These are phyloP conservation scores for Coemansia sp. DNA, from an alignment of 192 early-diverging fungal species.

Conservation along the genomic window DNA sequence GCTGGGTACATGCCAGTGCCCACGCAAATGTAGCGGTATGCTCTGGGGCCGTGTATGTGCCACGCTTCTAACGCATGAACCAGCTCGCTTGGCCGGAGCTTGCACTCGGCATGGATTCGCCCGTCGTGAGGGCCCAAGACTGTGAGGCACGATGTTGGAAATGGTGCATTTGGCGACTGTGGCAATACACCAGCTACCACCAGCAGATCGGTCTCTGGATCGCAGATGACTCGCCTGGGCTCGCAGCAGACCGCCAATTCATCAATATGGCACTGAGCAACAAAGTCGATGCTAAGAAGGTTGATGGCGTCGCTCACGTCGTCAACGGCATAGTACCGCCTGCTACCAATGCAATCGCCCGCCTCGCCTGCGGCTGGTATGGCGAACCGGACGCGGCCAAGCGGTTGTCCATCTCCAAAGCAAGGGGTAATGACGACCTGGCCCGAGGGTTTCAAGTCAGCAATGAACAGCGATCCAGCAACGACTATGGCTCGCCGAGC, in stretches of 20 bases:
- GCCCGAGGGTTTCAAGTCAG: background rate
- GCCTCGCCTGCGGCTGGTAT: background rate
- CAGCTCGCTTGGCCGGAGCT: conserved; percentile 20
- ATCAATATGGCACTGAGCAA: conserved; percentile 18
- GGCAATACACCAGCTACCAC: conserved; percentile 22
- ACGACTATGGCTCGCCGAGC: background rate
- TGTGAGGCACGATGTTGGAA: conserved; percentile 17
- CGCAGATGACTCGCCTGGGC: conserved; percentile 30
- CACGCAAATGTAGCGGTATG: conserved; percentile 45
- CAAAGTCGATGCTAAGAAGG: conserved; percentile 11
- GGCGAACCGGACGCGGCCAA: background rate
- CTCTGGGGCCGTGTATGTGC: conserved; percentile 32
- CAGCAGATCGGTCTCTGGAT: conserved; percentile 32
- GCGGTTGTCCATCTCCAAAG: background rate
- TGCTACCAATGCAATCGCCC: background rate
- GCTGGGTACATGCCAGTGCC: conserved; percentile 30
- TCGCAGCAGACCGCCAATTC: conserved; percentile 16
- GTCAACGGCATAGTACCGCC: conserved; percentile 5
- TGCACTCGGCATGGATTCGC: conserved; percentile 10
- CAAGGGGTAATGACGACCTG: conserved; percentile 24
- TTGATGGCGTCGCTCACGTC: background rate
- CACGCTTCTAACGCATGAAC: conserved; percentile 34
- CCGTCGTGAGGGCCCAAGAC: conserved; percentile 21
- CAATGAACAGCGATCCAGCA: conserved; percentile 4
- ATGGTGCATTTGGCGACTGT: background rate